These are phyloP conservation scores for Penicillium coprophilum DNA, from an alignment of 495 filamentous ascomycete species.

Conservation along the genomic window DNA sequence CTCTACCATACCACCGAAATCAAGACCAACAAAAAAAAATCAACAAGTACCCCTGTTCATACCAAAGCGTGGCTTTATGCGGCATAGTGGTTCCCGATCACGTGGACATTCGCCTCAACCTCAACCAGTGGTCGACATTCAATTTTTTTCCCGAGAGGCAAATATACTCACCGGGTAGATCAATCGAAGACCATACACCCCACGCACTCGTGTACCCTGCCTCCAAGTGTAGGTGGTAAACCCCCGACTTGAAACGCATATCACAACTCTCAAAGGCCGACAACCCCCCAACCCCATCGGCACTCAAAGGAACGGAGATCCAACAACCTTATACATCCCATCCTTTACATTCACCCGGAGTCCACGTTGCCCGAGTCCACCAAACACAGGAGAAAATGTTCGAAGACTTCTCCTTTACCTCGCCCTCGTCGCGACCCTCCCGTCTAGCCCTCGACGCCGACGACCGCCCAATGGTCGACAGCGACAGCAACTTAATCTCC, in stretches of 20 bases:
- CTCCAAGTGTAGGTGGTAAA: slow-evolving; percentile 1
- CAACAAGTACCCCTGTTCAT: background rate
- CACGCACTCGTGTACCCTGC: background rate
- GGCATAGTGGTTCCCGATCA: slow-evolving; percentile 9
- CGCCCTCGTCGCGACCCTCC: slow-evolving; percentile 38
- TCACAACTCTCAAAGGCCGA: background rate
- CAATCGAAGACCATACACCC: background rate
- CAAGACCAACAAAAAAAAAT: background rate
- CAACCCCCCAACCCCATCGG: background rate
- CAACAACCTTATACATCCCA: background rate
- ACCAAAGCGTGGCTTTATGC: background rate
- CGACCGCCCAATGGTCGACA: slow-evolving; percentile 41
- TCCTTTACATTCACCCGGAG: background rate
- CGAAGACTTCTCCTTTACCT: slow-evolving; percentile 49
- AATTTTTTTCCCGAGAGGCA: slow-evolving; percentile 13
- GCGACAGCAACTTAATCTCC: slow-evolving; percentile 42
- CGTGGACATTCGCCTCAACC: slow-evolving; percentile 12
- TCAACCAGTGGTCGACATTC: slow-evolving; percentile 7
- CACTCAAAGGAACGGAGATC: background rate
- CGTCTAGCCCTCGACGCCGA: slow-evolving; percentile 40
- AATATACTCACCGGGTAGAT: slow-evolving; percentile 3
- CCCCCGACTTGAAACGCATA: background rate
- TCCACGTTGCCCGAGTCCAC: background rate
- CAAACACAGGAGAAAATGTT: slow-evolving; percentile 36
- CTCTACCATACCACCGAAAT: background rate